These are phyloP conservation scores for Albophoma yamanashiensis DNA, from an alignment of 2,329 filamentous ascomycete species.

Conservation along the genomic window DNA sequence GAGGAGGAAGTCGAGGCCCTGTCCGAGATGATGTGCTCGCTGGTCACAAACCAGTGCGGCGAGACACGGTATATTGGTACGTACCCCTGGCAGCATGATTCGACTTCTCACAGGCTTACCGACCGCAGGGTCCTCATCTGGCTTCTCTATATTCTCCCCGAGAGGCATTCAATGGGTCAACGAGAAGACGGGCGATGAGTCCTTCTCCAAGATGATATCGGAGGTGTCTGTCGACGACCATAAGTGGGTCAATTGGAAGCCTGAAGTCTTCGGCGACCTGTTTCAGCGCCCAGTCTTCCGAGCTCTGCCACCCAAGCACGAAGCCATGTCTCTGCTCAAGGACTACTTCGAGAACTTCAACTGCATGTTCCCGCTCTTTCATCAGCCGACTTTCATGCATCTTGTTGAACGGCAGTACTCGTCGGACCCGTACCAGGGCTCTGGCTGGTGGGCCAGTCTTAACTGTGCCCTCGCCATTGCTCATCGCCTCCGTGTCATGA, in stretches of 20 bases:
- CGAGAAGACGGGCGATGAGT: constrained; percentile 89
- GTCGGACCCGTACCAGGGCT: constrained; percentile 82
- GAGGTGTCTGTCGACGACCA: constrained; percentile 86
- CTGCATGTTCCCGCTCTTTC: constrained; percentile 95
- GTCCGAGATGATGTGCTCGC: constrained; percentile 97
- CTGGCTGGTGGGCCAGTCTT: constrained; percentile 96
- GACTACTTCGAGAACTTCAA: constrained; percentile 99
- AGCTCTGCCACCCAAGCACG: constrained; percentile 72
- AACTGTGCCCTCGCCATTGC: constrained; percentile 92
- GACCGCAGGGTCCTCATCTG: constrained; percentile 79
- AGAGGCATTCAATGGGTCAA: constrained; percentile 99
- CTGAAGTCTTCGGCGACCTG: constrained; percentile 90
- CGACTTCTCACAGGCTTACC: constrained; percentile 3
- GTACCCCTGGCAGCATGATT: constrained; percentile 7
- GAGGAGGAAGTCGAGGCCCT: constrained; percentile 71
- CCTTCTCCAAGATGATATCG: constrained; percentile 90
- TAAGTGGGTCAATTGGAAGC: constrained; percentile 96
- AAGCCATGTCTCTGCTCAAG: constrained; percentile 76
- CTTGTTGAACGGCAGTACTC: constrained; percentile 92
- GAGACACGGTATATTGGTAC: constrained; percentile 93
- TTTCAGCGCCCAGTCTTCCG: constrained; percentile 80
- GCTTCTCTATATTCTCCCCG: constrained; percentile 97
- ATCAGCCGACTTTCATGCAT: constrained; percentile 98
- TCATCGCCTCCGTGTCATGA: constrained; percentile 88
- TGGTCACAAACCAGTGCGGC: constrained; percentile 89